phyloP scores from a whole-genome alignment of 768 basidiomycete genomes.

The Cubamyces sp. region DNA sequence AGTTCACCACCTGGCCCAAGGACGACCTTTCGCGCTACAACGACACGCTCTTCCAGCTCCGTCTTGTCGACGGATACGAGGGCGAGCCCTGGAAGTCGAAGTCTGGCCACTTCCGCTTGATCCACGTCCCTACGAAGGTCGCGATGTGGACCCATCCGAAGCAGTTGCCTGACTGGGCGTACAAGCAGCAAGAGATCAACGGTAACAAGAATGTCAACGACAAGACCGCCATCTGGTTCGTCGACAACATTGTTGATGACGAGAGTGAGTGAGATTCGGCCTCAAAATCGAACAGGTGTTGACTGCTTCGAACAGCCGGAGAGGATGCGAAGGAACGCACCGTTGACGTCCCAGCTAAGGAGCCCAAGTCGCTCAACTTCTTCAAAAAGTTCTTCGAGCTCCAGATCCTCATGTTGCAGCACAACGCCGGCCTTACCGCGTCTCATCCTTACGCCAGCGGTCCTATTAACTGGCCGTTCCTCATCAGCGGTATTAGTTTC shows the following conservation, averaged over 20 bases:
- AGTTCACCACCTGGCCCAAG: conserved; percentile 91
- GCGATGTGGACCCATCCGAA: conserved; percentile 91
- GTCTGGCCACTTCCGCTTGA: conserved; percentile 87
- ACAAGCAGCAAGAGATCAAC: conserved; percentile 96
- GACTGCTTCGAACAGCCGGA: conserved; percentile 42
- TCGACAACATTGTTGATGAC: conserved; percentile 77
- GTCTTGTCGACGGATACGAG: conserved; percentile 71
- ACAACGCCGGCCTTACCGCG: conserved; percentile 98
- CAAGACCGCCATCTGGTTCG: conserved; percentile 85
- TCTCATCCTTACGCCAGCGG: conserved; percentile 95
- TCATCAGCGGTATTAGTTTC: conserved; percentile 95
- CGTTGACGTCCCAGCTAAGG: conserved; percentile 55
- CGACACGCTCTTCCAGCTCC: conserved; percentile 86
- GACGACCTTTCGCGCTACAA: conserved; percentile 79
- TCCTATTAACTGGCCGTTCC: conserved; percentile 99
- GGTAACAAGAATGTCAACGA: conserved; percentile 92
- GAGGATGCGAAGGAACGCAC: conserved; percentile 61
- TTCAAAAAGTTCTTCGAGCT: conserved; percentile 94
- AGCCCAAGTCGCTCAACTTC: conserved; percentile 85
- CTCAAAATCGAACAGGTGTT: neutral
- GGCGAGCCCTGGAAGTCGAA: conserved; percentile 93
- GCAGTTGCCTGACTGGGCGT: conserved; percentile 94
- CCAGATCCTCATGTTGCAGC: conserved; percentile 94
- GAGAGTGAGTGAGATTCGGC: conserved; percentile 54
- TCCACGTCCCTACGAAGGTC: conserved; percentile 89